Evolutionary conservation across 2,329 filamentous ascomycete species (phyloP), one percentile per base, ranked within the genome.

Genomic region (Fusarium longipes): DNA sequence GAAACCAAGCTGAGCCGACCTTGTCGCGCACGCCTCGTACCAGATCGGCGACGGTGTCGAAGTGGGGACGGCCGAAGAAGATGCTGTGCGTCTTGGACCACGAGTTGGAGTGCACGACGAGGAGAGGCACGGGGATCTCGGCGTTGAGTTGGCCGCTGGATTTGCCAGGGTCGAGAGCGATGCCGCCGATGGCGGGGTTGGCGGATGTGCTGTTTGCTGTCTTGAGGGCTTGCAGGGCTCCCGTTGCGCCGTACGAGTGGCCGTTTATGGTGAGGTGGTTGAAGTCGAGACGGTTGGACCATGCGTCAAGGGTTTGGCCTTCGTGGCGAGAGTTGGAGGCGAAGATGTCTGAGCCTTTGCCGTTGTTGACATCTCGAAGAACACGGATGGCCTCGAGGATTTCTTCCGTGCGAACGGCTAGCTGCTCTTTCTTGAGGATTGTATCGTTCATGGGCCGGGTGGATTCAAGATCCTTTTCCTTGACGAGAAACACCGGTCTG

Each of bases 101-200:
- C 9, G 87, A 86, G 61, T 87, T 83, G 45, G 87, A 90, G 77
- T 91, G 86, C 36, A 91, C 79, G 27, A 91, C 79, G 44, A 91
- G 76, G 4, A 88, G 74, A 2, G 89, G 88, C 2, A 89, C 84
- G 29, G 80, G 71, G 63, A 90, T 81, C 38, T 89, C 81, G 58
- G 80, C 74, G 76, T 91, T 91, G 12, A 91, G 79, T 0, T 81
- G 85, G 1, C 89, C 89, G 63, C 84, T 88, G 3, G 79, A 78
- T 75, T 91, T 91, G 51, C 89, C 89, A 0, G 89, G 89, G 73
- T 91, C 89, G 29, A 91, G 81, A 48, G 87, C 82, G 61, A 91
- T 84, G 20, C 82, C 88, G 5, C 84, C 87, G 1, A 82, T 80
- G 63, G 89, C 83, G 0, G 55, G 72, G 68, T 60, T 80, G 57